Evolutionary conservation across 495 filamentous ascomycete species (phyloP), one percentile per base, ranked within the genome.

Genomic region (Neurospora sp.): DNA sequence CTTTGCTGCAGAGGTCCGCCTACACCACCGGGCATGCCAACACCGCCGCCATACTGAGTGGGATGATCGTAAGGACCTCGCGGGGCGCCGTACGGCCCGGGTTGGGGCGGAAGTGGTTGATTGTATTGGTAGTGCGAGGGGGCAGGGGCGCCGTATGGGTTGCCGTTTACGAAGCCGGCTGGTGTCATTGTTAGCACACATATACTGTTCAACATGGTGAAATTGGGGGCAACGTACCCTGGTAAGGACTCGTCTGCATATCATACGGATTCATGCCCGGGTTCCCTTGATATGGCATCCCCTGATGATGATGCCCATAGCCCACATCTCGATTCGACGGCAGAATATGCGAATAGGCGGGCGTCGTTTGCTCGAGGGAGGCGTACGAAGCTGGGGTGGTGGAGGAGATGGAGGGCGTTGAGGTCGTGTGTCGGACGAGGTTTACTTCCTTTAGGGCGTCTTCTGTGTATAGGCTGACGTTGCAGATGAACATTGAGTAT

Each of bases 361-460:
- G 78, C 12, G 79, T 78, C 39, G 77, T 69, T 37, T 76, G 74
- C 41, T 81, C 78, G n/a, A 81, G 74, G 12, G 76, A 70, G 35
- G 77, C 76, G 38, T 81, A 82, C 0, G 80, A 80, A 39, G 79
- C 80, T 1, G 80, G 79, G 0, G 79, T 78, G 35, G 94, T 93
- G 14, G 91, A 91, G 11, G 91, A 94, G 77, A 98, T 98, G 41
- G 94, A 96, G 8, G 94, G 93, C 18, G 93, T 94, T 16, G 91
- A 91, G 9, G 92, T 89, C 14, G 93, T 94, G 78, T 96, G 92
- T 71, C 94, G 90, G 70, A 98, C 95, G 42, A 98, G 88, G 79
- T 98, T 99, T 71, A 97, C 94, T 85, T 98, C 96, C 73, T 86
- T 90, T n/a, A 86, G 83, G 40, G 91, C 95, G 65, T 96, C 90